Base-by-base conservation (phyloP, 805 yeast species). In the Cyberlindnera americana region DNA sequence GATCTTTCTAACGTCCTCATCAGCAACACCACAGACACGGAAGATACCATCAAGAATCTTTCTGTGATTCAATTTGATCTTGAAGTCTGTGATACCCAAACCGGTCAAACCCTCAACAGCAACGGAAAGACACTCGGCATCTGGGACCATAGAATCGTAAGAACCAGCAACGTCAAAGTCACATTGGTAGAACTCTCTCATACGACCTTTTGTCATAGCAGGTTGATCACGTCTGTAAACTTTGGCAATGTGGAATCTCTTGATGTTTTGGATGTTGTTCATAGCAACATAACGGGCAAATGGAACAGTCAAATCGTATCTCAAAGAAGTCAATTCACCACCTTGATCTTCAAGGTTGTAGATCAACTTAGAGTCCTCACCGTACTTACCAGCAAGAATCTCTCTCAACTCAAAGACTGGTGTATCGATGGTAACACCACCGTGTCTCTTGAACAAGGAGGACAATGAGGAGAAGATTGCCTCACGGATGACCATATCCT, bases 201-300 rank as follows among this genome's bases (percentile, higher is more conserved):
- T 93, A 67, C 99, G 79, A 46, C 99, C 99, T 67, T 93, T 93
- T 37, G 98, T 91, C 99, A 93, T 93, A 8, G 99, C 99, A 5
- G 99, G 99, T 67, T 93, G 99, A 62, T 93, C 99, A 67, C 99
- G 84, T 70, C 99, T 81, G 68, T 93, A 93, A 39, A 93, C 99
- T 64, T 93, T 93, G 53, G 99, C 99, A 49, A 93, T 87, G 67
- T 93, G 99, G 62, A 80, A 93, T 60, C 99, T 77, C 68, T 93
- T 93, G 65, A 93, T 91, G 58, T 72, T 77, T 53, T 87, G 82
- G 46, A 93, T 77, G 55, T 86, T 88, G 69, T 93, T 93, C 87
- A 88, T 85, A 15, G 99, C 99, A 40, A 91, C 95, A 57, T 76
- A 93, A 60, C 99, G 78, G 12, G 99, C 99, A 68, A 93, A 93